Evolutionary conservation across 306 rosid genomes (phyloP).

Genomic region (Castanea mollissima): DNA sequence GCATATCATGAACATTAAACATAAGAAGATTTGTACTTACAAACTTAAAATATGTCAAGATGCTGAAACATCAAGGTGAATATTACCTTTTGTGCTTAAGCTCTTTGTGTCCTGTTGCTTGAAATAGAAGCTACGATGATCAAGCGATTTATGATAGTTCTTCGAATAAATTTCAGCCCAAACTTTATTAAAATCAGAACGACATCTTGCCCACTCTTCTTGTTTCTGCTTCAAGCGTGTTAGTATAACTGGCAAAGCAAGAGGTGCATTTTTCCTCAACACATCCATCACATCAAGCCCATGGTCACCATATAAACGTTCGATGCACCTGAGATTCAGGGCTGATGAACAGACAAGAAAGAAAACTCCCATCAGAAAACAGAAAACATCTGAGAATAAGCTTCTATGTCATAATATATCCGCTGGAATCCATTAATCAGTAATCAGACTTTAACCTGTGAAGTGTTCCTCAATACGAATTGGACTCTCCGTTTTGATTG

Average conservation of each 20-base stretch:
- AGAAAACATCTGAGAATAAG: conserved; percentile 21
- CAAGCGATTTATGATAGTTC: conserved; percentile 97
- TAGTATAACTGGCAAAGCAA: conserved; percentile 92
- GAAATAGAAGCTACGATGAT: conserved; percentile 99
- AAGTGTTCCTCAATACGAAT: conserved; percentile 81
- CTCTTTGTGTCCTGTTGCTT: conserved; percentile 97
- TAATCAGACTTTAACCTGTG: conserved; percentile 60
- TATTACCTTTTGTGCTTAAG: conserved; percentile 89
- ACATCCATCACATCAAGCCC: conserved; percentile 98
- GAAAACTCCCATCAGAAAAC: conserved; percentile 24
- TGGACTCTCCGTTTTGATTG: conserved; percentile 62
- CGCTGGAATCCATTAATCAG: conserved; percentile 17
- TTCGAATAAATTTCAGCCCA: conserved; percentile 98
- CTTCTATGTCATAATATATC: conserved; percentile 6
- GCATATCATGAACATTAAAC: neutral
- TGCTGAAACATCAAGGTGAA: conserved; percentile 1
- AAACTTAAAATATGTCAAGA: conserved; percentile 10
- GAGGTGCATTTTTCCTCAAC: conserved; percentile 75
- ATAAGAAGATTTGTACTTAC: neutral
- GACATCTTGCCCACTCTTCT: conserved; percentile 97
- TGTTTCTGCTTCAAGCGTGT: conserved; percentile 96
- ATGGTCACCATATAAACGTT: conserved; percentile 97
- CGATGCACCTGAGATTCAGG: conserved; percentile 88
- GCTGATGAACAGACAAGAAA: conserved; percentile 42
- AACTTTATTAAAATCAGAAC: conserved; percentile 89